Base-by-base conservation (phyloP, 805 yeast species). In the Huiozyma naganishii region DNA sequence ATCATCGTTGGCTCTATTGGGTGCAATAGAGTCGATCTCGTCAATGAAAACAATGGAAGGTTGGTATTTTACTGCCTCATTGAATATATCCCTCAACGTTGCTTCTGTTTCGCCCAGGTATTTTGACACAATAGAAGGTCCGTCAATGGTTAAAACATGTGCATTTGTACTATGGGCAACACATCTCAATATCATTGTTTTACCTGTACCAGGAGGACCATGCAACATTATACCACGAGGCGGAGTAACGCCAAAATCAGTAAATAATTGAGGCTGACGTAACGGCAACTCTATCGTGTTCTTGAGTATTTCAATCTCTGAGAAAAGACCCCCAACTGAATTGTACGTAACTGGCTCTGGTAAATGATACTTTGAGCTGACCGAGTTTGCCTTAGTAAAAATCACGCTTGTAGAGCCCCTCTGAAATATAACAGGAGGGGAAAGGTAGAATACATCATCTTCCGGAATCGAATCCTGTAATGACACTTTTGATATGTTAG, bases 141-240 rank as follows among this genome's bases (percentile, higher is more conserved):
- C 96, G 58, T 84, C 83, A 27, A 92, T 81, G 3, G 83, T 79
- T 38, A 92, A 69, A 0, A 90, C 79, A 61, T 90, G 98, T 0
- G 95, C 94, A 48, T 81, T 73, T 1, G 75, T 68, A 46, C 83
- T 90, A 48, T 77, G 71, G 0, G 95, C 94, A 7, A 90, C 79
- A 28, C 95, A 82, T 43, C 84, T 73, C 33, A 92, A 68, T 6
- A 92, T 70, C 86, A 89, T 77, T 1, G 97, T 84, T 60, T 90
- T 90, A 41, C 98, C 98, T 0, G 97, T 90, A 4, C 98, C 98
- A 2, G 97, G 92, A 3, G 97, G 95, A 0, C 98, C 98, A 65
- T 90, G 95, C 9, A 90, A 64, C 11, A 90, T 66, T n/a, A 90
- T 78, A 32, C 98, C 98, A 45, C 96, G 70, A 10, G 96, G 96